Conservation (phyloP, 2,329 filamentous ascomycete genomes). For the Passalora sequoiae region DNA sequence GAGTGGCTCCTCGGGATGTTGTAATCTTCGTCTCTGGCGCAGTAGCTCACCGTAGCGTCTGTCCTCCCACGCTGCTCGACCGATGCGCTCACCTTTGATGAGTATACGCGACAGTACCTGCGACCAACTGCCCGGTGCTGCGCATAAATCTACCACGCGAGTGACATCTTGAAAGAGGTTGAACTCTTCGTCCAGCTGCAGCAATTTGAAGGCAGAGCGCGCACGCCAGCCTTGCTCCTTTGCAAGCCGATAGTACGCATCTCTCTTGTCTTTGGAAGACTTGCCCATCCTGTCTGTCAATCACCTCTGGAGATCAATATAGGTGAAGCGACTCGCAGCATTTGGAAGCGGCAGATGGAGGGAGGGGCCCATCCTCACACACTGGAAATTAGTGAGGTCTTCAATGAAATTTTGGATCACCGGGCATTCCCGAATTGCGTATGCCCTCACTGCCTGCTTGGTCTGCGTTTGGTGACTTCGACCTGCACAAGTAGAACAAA, state of each 20-base stretch:
- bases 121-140: constrained; percentile 93
- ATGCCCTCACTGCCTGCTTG: no score
- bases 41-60: constrained; percentile 56
- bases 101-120: constrained; percentile 90
- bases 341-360: no score
- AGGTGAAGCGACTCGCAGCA: no score
- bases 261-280: constrained; percentile 96
- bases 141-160: constrained; percentile 90
- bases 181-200: constrained; percentile 95
- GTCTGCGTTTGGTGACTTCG: no score
- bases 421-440: no score
- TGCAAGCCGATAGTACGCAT: constrained; percentile 93
- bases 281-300: constrained; percentile 48
- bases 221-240: constrained; percentile 99
- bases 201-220: constrained; percentile 90
- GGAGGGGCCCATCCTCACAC: no score
- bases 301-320: no score
- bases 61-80: constrained; percentile 79
- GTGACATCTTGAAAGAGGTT: constrained; percentile 87
- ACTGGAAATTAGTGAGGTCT: no score
- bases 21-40: constrained; percentile 8
- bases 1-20: constrained; percentile 3
- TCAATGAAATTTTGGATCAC: no score
- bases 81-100: constrained; percentile 89
- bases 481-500: no score